Conservation (phyloP, 1,139 yeast genomes). For the Yamadazyma diospyri region DNA sequence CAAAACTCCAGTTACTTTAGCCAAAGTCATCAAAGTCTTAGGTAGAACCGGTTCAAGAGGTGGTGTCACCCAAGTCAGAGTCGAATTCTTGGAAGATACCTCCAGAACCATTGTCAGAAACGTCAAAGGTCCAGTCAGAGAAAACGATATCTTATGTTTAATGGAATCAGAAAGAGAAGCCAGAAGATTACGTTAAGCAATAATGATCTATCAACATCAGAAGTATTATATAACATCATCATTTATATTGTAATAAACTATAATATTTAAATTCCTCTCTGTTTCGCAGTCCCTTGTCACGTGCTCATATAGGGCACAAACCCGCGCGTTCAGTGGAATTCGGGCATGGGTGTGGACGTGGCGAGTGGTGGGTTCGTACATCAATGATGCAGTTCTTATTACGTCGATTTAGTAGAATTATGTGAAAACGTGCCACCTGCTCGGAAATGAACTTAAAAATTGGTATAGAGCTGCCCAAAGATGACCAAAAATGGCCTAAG, state of each 20-base stretch:
- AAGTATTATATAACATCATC: constrained; percentile 8
- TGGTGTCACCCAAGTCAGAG: constrained; percentile 99
- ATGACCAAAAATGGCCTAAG: too few species aligned
- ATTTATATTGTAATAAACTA: constrained; percentile 10
- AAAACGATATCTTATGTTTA: constrained; percentile 96
- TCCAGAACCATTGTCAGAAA: constrained; percentile 99
- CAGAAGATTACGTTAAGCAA: constrained; percentile 55
- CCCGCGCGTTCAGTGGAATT: constrained; percentile 2
- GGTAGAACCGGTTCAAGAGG: constrained; percentile 99
- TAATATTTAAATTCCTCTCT: constrained; percentile 4
- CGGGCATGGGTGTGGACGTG: too few species aligned
- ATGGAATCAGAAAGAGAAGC: constrained; percentile 99
- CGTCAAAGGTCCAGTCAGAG: constrained; percentile 99
- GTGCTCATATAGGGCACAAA: constrained; percentile 6
- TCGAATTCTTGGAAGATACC: constrained; percentile 97
- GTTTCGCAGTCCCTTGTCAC: constrained; percentile 11
- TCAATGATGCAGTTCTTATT: too few species aligned
- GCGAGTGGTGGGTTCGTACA: too few species aligned
- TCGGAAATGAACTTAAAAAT: too few species aligned
- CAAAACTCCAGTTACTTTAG: constrained; percentile 97
- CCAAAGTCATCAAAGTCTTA: constrained; percentile 98
- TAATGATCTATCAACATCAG: constrained; percentile 2
- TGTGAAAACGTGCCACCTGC: too few species aligned
- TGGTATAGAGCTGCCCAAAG: too few species aligned
- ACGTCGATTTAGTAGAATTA: too few species aligned